Percentiles rank a stretch among this genome's conserved stretches.
These are phyloP conservation scores for Hawksworthiomyces lignivorus DNA, from an alignment of 2,329 filamentous ascomycete species.

Conservation along the genomic window DNA sequence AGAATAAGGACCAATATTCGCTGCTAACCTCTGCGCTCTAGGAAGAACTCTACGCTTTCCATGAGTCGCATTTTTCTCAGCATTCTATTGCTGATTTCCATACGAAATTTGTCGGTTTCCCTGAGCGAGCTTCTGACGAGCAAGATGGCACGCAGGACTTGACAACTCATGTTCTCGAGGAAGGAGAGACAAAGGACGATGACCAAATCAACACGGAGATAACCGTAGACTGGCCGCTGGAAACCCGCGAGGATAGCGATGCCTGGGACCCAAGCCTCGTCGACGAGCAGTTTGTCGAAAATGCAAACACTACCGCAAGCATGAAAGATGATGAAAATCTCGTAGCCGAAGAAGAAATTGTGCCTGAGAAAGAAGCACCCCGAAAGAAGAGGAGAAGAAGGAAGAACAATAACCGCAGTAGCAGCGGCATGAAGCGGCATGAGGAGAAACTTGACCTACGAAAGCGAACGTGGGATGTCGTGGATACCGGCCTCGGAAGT, in stretches of 20 bases:
- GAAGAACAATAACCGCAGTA: slow-evolving; percentile 18
- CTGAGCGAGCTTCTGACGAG: no score
- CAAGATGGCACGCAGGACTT: no score
- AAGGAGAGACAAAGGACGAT: no score
- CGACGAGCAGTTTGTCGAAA: no score
- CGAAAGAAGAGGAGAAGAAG: slow-evolving; percentile 8
- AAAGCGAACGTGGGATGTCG: slow-evolving; percentile 61
- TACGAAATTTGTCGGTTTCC: slow-evolving; percentile 34
- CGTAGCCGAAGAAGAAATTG: slow-evolving; percentile 15
- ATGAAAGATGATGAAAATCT: not conserved
- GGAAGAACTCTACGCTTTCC: slow-evolving; percentile 54
- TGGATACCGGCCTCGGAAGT: slow-evolving; percentile 51
- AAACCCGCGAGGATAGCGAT: no score
- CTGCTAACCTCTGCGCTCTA: slow-evolving; percentile 25
- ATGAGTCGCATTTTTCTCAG: slow-evolving; percentile 50
- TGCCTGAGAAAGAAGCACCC: slow-evolving; percentile 28
- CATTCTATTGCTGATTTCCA: slow-evolving; percentile 39
- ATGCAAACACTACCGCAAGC: no score
- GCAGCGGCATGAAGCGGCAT: slow-evolving; percentile 23
- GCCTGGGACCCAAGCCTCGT: no score
- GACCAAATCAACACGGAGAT: no score
- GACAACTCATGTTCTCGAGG: no score
- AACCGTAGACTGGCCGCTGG: no score
- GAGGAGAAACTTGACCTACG: slow-evolving; percentile 53
- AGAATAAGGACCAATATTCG: no score